Percentiles rank a stretch among this genome's conserved stretches.
phyloP scores from a whole-genome alignment of 192 early-diverging fungal genomes.

The Gryganskiella cystojenkinii region DNA sequence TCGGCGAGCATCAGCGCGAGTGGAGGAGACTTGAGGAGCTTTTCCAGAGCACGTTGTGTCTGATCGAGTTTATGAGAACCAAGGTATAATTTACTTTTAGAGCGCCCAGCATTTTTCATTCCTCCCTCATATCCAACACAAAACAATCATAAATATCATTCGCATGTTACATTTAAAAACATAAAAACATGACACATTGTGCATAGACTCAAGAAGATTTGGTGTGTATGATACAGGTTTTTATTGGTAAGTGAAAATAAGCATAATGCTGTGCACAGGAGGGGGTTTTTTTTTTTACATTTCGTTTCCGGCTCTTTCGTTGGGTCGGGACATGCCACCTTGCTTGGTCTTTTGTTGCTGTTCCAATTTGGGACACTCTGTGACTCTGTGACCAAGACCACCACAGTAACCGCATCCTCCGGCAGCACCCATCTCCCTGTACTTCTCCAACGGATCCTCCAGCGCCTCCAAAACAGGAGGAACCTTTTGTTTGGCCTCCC shows the following conservation, averaged over 20 bases:
- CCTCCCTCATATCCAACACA: too few relatives aligned
- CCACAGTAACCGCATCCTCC: slow-evolving; percentile 94
- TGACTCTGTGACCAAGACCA: slow-evolving; percentile 93
- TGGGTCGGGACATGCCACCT: slow-evolving; percentile 47
- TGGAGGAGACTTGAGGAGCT: slow-evolving; percentile 71
- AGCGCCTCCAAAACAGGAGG: slow-evolving; percentile 87
- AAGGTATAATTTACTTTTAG: slow-evolving; percentile 22
- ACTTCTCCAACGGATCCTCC: slow-evolving; percentile 91
- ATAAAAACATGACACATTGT: too few relatives aligned
- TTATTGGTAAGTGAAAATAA: too few relatives aligned
- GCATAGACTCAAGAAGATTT: too few relatives aligned
- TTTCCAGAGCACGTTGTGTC: slow-evolving; percentile 70
- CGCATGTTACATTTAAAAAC: too few relatives aligned
- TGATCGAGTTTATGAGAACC: slow-evolving; percentile 70
- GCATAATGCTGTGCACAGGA: too few relatives aligned
- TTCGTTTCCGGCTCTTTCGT: slow-evolving; percentile 48
- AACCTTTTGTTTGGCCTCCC: slow-evolving; percentile 93
- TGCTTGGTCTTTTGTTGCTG: slow-evolving; percentile 69
- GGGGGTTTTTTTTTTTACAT: slow-evolving; percentile 27
- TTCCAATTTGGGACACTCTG: slow-evolving; percentile 86
- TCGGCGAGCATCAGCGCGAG: slow-evolving; percentile 53
- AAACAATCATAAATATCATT: too few relatives aligned
- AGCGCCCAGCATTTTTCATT: background rate
- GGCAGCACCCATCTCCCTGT: slow-evolving; percentile 73
- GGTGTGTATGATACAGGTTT: too few relatives aligned